These are phyloP conservation scores for Malus hybrid DNA, from an alignment of 331 rosid species.

Conservation along the genomic window DNA sequence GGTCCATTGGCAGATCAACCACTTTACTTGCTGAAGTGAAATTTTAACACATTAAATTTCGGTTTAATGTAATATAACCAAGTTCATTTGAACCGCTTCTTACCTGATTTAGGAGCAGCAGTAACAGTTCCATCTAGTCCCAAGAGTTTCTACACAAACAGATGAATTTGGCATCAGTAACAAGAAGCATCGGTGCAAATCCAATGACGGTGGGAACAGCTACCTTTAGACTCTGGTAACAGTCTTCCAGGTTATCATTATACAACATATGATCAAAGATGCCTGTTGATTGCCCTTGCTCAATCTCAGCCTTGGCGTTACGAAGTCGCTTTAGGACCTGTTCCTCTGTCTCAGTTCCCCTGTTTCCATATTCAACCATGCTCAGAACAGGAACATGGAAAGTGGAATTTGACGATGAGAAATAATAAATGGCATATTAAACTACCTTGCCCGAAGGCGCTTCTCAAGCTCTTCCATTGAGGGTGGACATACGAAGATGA, in stretches of 20 bases:
- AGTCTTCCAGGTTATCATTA: conserved; percentile 75
- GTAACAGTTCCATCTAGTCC: conserved; percentile 50
- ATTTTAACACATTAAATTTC: conserved; percentile 8
- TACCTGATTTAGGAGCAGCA: conserved; percentile 44
- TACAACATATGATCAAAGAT: conserved; percentile 61
- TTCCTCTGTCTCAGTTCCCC: conserved; percentile 92
- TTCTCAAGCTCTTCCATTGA: conserved; percentile 86
- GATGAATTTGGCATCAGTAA: neutral
- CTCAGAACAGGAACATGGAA: conserved; percentile 12
- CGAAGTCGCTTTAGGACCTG: conserved; percentile 75
- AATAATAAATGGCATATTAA: neutral
- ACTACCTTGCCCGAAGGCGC: conserved; percentile 94
- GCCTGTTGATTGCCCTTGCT: conserved; percentile 63
- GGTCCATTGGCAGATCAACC: conserved; percentile 47
- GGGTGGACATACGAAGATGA: conserved; percentile 79
- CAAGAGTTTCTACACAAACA: conserved; percentile 48
- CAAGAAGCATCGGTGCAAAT: neutral
- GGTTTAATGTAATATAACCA: neutral
- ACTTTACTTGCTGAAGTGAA: conserved; percentile 32
- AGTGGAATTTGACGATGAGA: conserved; percentile 3
- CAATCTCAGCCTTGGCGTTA: conserved; percentile 77
- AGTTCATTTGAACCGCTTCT: neutral
- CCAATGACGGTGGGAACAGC: neutral
- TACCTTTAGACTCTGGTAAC: conserved; percentile 73
- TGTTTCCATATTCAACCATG: conserved; percentile 23